Percentiles rank a stretch among this genome's conserved stretches.
Evolutionary conservation across 1,284 basidiomycete species (phyloP).

Genomic region (Singerocomus rubriflavus): DNA sequence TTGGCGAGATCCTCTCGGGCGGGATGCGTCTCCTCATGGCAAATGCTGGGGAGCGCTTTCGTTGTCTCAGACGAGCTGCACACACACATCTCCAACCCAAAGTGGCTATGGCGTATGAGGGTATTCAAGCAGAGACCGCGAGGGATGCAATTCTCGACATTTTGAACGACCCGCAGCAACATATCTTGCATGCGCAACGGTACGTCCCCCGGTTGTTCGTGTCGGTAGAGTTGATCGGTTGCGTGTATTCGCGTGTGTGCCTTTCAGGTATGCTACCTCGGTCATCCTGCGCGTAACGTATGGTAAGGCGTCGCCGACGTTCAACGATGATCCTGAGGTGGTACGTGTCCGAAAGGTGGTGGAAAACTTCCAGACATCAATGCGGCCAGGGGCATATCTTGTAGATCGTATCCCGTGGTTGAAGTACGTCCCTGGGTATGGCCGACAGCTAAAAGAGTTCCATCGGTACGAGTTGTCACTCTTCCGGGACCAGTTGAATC

Average conservation of each 20-base stretch:
- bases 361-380: slow-evolving; percentile 46
- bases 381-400: slow-evolving; percentile 55
- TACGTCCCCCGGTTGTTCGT: slow-evolving; percentile 8
- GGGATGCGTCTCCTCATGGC: slow-evolving; percentile 27
- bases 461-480: slow-evolving; percentile 54
- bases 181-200: slow-evolving; percentile 34
- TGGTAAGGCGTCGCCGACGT: slow-evolving; percentile 49
- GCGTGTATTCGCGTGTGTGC: background rate
- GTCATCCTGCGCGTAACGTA: slow-evolving; percentile 66
- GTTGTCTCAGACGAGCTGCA: slow-evolving; percentile 33
- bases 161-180: slow-evolving; percentile 34
- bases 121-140: slow-evolving; percentile 37
- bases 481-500: slow-evolving; percentile 49
- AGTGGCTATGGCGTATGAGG: slow-evolving; percentile 33
- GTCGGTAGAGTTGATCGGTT: background rate
- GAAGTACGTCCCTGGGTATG: slow-evolving; percentile 34
- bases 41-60: slow-evolving; percentile 28
- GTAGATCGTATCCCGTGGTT: slow-evolving; percentile 61
- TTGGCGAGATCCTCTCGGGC: slow-evolving; percentile 29
- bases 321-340: slow-evolving; percentile 57
- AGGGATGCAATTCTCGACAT: slow-evolving; percentile 38
- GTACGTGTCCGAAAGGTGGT: slow-evolving; percentile 47
- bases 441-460: slow-evolving; percentile 32
- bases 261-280: slow-evolving; percentile 54
- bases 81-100: slow-evolving; percentile 40